Conservation (phyloP, 2,329 filamentous ascomycete genomes). For the Calonectria hawksworthii region DNA sequence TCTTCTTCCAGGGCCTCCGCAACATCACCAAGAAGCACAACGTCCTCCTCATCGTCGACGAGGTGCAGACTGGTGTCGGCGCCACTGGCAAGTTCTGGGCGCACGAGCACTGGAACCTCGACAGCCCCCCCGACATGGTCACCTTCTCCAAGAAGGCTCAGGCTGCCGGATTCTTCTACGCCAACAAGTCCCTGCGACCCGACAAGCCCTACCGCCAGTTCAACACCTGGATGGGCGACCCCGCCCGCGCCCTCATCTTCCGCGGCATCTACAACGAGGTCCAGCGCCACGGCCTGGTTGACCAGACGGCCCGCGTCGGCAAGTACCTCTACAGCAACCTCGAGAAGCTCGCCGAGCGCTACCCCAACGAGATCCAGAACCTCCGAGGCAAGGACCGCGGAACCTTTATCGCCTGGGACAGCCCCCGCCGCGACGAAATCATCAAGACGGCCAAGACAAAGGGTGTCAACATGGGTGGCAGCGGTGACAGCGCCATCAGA, state of each 20-base stretch:
- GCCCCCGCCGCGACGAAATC: constrained; percentile 82
- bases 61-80: constrained; percentile 92
- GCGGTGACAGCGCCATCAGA: constrained; percentile 80
- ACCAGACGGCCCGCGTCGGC: constrained; percentile 81
- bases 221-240: constrained; percentile 98
- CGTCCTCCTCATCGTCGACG: constrained; percentile 85
- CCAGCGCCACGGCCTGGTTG: constrained; percentile 78
- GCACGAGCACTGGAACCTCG: constrained; percentile 91
- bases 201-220: constrained; percentile 96
- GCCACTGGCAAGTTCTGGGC: constrained; percentile 96
- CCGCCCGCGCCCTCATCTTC: constrained; percentile 85
- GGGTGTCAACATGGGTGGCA: constrained; percentile 88
- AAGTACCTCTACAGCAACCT: constrained; percentile 82
- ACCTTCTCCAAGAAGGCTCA: constrained; percentile 93
- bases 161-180: constrained; percentile 89
- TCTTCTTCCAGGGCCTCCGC: constrained; percentile 87
- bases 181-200: constrained; percentile 86
- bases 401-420: constrained; percentile 93
- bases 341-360: constrained; percentile 74
- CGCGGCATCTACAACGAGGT: constrained; percentile 86
- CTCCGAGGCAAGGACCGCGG: constrained; percentile 87
- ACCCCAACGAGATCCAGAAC: constrained; percentile 83
- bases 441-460: constrained; percentile 81
- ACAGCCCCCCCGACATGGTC: constrained; percentile 87
- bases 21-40: constrained; percentile 81